Percentiles rank a stretch among this genome's conserved stretches.
phyloP scores from a whole-genome alignment of 2,329 filamentous ascomycete species.

The Alternaria tenuissima region DNA sequence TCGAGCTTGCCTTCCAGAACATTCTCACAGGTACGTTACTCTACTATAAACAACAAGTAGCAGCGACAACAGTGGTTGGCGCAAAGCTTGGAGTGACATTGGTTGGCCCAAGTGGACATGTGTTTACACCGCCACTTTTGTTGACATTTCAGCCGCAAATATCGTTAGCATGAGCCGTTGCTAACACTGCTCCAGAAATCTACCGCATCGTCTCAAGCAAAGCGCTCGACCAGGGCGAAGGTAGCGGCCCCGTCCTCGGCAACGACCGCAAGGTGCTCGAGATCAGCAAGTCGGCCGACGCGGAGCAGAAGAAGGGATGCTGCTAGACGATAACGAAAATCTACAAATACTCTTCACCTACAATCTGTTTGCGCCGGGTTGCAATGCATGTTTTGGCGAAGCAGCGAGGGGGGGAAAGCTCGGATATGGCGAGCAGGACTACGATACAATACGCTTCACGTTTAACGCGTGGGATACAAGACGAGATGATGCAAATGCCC shows the following conservation, averaged over 20 bases:
- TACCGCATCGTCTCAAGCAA: constrained; percentile 99
- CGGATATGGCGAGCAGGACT: constrained; percentile 14
- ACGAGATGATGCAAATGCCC: constrained; percentile 46
- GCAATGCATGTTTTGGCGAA: constrained; percentile 13
- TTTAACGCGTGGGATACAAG: constrained; percentile 11
- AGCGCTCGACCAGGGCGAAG: constrained; percentile 89
- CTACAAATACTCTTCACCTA: constrained; percentile 21
- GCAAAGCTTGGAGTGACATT: background rate
- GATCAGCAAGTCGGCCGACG: constrained; percentile 84
- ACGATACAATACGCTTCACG: constrained; percentile 23
- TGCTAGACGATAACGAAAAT: constrained; percentile 63
- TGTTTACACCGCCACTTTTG: constrained; percentile 22
- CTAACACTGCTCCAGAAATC: constrained; percentile 73
- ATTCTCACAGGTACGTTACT: constrained; percentile 87
- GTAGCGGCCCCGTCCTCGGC: constrained; percentile 78
- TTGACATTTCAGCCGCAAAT: background rate
- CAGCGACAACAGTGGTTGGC: background rate
- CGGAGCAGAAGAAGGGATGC: constrained; percentile 81
- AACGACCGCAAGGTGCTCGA: constrained; percentile 78
- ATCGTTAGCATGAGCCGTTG: background rate
- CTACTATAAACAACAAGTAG: background rate
- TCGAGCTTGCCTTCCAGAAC: constrained; percentile 99
- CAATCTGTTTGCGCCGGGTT: constrained; percentile 25
- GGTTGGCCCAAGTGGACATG: background rate
- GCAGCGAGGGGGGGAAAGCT: constrained; percentile 2